Evolutionary conservation across 140 eudicot species (phyloP), one percentile per base, ranked within the genome.

Genomic region (Bidens hawaiensis): DNA sequence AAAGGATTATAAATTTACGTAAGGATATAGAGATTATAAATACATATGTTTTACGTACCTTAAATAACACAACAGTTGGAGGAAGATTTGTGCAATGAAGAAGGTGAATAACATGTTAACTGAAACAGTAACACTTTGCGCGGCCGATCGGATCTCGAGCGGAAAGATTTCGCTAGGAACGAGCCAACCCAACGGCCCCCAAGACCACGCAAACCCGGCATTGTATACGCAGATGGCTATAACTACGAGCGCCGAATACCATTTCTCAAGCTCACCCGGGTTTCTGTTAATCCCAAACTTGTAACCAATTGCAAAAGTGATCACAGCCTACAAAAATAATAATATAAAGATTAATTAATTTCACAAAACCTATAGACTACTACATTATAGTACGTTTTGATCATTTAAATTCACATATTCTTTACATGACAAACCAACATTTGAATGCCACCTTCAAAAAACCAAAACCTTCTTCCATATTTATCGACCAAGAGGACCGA

Each of bases 91-190:
- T 1, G 85, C 93, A 1, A 81, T 68, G 36, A 75, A 18, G 40
- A 81, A 84, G 0, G 91, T 84, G 67, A 72, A 84, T 34, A 77
- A 70, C 87, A 80, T 84, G 87, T 80, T 84, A 10, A 80, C 77
- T 0, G 63, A 56, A 1, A 84, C 84, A 16, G 73, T 85, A 14
- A 85, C 59, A 45, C 81, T 76, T 47, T 81, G 88, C 0, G 79
- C 88, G 0, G 85, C 77, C 2, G 85, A 81, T 38, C 85, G 74
- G 22, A 82, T 41, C n/a, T n/a, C n/a, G n/a, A n/a, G n/a, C n/a
- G n/a, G n/a, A n/a, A n/a, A n/a, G n/a, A n/a, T n/a, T n/a, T 84
- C 93, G 46, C 93, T 77, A 0, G 91, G 91, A 13, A 84, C 82
- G 59, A 84, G 62, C 93, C 93, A 84, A 4, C 87, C 93, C 3